phyloP scores from a whole-genome alignment of 805 yeast genomes.

The Peterozyma toletana region DNA sequence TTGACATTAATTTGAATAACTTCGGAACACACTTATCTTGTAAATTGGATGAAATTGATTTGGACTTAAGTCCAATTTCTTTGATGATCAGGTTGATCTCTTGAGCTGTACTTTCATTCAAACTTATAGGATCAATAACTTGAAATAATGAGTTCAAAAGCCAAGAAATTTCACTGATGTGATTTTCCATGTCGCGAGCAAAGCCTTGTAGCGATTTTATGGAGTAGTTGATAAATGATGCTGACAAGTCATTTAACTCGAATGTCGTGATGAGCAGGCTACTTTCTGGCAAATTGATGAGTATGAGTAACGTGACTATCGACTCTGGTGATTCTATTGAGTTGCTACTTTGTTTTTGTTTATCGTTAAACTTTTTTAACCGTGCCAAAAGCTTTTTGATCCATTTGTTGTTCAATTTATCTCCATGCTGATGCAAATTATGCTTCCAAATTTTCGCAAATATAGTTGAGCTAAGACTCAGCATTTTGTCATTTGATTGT shows the following conservation, averaged over 20 bases:
- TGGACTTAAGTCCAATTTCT: slow-evolving; percentile 10
- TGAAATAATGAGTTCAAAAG: slow-evolving; percentile 19
- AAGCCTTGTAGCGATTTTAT: neutral
- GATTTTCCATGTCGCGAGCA: slow-evolving; percentile 2
- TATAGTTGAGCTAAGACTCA: slow-evolving; percentile 11
- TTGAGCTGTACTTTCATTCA: too few relatives aligned
- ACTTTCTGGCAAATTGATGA: too few relatives aligned
- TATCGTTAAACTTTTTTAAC: slow-evolving; percentile 11
- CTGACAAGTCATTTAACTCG: too few relatives aligned
- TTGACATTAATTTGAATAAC: slow-evolving; percentile 2
- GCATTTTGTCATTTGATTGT: neutral
- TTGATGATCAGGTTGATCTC: too few relatives aligned
- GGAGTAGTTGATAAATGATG: too few relatives aligned
- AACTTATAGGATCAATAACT: too few relatives aligned
- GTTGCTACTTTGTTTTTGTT: neutral
- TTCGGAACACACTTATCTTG: slow-evolving; percentile 1
- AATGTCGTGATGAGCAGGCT: too few relatives aligned
- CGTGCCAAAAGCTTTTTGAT: slow-evolving; percentile 11
- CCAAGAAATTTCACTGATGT: slow-evolving; percentile 18
- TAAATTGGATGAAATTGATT: slow-evolving; percentile 8
- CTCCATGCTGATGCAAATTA: slow-evolving; percentile 32
- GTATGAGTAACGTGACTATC: too few relatives aligned
- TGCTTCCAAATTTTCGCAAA: slow-evolving; percentile 30
- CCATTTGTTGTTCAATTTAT: slow-evolving; percentile 17
- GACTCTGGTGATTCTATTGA: too few relatives aligned